These are phyloP conservation scores for Wickerhamomyces silvicola DNA, from an alignment of 805 yeast genomes.

Conservation along the genomic window DNA sequence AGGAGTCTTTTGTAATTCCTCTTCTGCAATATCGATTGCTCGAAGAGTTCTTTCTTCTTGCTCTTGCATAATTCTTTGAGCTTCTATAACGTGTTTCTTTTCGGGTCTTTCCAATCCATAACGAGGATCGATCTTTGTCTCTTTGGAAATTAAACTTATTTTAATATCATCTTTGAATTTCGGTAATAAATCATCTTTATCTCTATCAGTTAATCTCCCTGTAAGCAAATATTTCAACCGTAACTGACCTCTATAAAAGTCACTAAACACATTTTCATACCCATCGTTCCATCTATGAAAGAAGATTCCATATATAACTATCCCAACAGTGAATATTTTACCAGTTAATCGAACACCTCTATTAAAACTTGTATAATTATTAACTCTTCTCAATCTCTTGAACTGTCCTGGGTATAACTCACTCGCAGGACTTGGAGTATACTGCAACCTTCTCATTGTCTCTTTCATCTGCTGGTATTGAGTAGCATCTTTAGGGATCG, in stretches of 20 bases:
- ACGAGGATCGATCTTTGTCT: slow-evolving; percentile 32
- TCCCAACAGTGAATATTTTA: slow-evolving; percentile 38
- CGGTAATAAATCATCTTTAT: slow-evolving; percentile 56
- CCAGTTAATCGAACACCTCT: slow-evolving; percentile 58
- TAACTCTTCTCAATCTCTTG: slow-evolving; percentile 58
- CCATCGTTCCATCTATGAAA: slow-evolving; percentile 85
- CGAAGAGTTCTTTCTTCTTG: too few species aligned
- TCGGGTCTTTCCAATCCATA: slow-evolving; percentile 60
- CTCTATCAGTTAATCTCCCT: slow-evolving; percentile 52
- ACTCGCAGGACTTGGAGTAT: slow-evolving; percentile 72
- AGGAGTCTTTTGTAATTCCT: too few species aligned
- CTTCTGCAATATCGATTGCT: too few species aligned
- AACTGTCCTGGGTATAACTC: slow-evolving; percentile 74
- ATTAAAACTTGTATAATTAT: slow-evolving; percentile 45
- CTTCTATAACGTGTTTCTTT: slow-evolving; percentile 66
- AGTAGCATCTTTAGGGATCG: slow-evolving; percentile 58
- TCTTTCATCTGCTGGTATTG: slow-evolving; percentile 64
- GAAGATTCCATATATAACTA: slow-evolving; percentile 56
- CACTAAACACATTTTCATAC: slow-evolving; percentile 66
- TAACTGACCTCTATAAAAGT: slow-evolving; percentile 57
- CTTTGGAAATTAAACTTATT: slow-evolving; percentile 26
- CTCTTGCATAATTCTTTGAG: slow-evolving; percentile 62
- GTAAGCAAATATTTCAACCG: slow-evolving; percentile 44
- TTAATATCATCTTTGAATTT: slow-evolving; percentile 30
- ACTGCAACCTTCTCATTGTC: slow-evolving; percentile 67